phyloP scores from a whole-genome alignment of 2,329 filamentous ascomycete genomes.

The Fusarium illudens region DNA sequence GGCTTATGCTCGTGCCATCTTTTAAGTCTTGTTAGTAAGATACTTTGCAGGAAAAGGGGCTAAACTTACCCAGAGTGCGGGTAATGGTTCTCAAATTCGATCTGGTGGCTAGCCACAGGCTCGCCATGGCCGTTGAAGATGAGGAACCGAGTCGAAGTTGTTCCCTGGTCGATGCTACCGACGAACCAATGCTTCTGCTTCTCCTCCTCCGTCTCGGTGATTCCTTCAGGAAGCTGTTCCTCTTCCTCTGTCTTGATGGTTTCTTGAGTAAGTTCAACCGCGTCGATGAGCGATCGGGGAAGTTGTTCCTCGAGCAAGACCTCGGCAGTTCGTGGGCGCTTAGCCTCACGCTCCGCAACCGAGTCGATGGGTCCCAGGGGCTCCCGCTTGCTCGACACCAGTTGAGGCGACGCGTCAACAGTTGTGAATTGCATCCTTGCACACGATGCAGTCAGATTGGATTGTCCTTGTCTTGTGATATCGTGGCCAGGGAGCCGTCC shows the following conservation, averaged over 20 bases:
- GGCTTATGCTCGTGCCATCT: conserved; percentile 95
- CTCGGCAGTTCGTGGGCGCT: conserved; percentile 37
- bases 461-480: conserved; percentile 23
- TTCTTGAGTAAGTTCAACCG: conserved; percentile 33
- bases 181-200: conserved; percentile 68
- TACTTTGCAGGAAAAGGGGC: neutral
- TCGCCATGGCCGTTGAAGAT: conserved; percentile 85
- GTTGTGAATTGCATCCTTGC: conserved; percentile 41
- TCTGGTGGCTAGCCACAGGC: conserved; percentile 83
- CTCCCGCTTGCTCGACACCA: conserved; percentile 21
- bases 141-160: conserved; percentile 87
- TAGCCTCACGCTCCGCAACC: conserved; percentile 15
- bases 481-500: conserved; percentile 40
- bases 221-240: conserved; percentile 43
- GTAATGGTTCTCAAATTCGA: conserved; percentile 86
- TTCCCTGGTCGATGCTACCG: conserved; percentile 90
- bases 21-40: conserved; percentile 9
- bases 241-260: conserved; percentile 9
- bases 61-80: conserved; percentile 79
- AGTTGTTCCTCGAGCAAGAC: conserved; percentile 33
- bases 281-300: conserved; percentile 40
- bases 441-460: conserved; percentile 26
- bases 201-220: conserved; percentile 46
- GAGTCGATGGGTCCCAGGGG: conserved; percentile 10
- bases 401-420: conserved; percentile 4